Conservation (phyloP, 805 yeast species). For the Cyberlindnera nakhonratchasimensis region DNA sequence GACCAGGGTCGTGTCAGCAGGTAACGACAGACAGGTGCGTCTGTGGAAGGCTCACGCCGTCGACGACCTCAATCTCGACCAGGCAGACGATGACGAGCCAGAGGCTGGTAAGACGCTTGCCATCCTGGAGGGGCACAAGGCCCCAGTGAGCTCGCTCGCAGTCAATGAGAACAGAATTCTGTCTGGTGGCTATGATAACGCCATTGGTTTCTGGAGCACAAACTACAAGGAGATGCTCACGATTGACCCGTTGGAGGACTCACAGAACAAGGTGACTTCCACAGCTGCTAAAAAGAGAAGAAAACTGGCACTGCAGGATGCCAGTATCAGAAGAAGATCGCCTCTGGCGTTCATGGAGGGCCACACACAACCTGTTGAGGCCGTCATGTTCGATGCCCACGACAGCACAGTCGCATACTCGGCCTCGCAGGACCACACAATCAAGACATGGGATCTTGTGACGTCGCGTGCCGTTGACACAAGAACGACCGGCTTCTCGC, state of each 20-base stretch:
- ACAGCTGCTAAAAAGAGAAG: slow-evolving; percentile 88
- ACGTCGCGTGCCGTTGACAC: slow-evolving; percentile 85
- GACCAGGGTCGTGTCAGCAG: slow-evolving; percentile 75
- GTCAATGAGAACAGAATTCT: slow-evolving; percentile 55
- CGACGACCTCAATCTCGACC: slow-evolving; percentile 22
- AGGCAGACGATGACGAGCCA: slow-evolving; percentile 44
- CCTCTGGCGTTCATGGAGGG: slow-evolving; percentile 78
- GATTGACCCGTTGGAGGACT: slow-evolving; percentile 45
- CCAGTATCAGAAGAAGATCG: slow-evolving; percentile 73
- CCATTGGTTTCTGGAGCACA: slow-evolving; percentile 87
- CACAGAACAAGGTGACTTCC: slow-evolving; percentile 50
- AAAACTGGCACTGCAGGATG: slow-evolving; percentile 72
- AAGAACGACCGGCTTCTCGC: slow-evolving; percentile 78
- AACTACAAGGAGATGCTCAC: slow-evolving; percentile 78
- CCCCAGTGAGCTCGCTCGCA: slow-evolving; percentile 76
- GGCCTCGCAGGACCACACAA: slow-evolving; percentile 91
- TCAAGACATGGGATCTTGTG: slow-evolving; percentile 94
- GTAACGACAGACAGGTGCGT: slow-evolving; percentile 85
- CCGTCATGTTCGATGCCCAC: slow-evolving; percentile 63
- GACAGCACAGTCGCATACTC: slow-evolving; percentile 88
- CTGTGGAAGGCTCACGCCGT: slow-evolving; percentile 72
- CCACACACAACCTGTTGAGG: slow-evolving; percentile 86
- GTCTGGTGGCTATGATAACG: slow-evolving; percentile 80
- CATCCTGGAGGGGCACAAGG: slow-evolving; percentile 84
- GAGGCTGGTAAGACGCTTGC: slow-evolving; percentile 78